phyloP scores from a whole-genome alignment of 441 rosid species.

The Adansonia gregorii region DNA sequence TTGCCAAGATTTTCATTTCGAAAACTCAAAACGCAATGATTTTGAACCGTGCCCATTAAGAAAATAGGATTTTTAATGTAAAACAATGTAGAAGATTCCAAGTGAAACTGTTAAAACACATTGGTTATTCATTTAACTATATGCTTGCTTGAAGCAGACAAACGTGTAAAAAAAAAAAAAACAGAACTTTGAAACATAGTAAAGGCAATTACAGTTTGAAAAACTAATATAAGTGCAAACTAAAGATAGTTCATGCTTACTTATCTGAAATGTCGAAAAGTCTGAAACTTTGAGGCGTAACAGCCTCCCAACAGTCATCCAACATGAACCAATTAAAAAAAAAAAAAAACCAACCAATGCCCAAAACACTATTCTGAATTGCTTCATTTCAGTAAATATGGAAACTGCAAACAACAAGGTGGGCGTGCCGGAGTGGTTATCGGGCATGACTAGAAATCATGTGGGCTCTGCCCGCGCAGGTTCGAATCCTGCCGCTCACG shows the following conservation, averaged over 20 bases:
- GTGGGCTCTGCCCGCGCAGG: conserved; percentile 98
- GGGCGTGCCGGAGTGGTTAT: conserved; percentile 71
- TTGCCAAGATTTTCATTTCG: not conserved
- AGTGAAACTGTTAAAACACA: not conserved
- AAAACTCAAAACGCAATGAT: conserved; percentile 1
- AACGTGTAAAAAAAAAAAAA: not conserved
- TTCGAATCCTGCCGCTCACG: conserved; percentile 97
- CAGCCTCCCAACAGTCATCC: conserved; percentile 20
- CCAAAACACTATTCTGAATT: not conserved
- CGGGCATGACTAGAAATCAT: conserved; percentile 96
- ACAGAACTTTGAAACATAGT: not conserved
- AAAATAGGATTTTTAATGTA: not conserved
- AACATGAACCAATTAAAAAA: not conserved
- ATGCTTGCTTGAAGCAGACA: conserved; percentile 14
- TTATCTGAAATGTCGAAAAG: conserved; percentile 1
- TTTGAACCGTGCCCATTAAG: conserved; percentile 8
- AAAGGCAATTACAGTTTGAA: not conserved
- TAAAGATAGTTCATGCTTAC: not conserved
- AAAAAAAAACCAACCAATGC: not conserved
- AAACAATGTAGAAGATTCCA: not conserved
- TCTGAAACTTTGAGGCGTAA: not conserved
- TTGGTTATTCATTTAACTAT: not conserved
- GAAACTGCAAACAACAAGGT: not conserved
- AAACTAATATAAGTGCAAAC: not conserved
- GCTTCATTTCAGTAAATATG: not conserved